These are phyloP conservation scores for Paraconiothyrium sp. DNA, from an alignment of 2,329 filamentous ascomycete genomes.

Conservation along the genomic window DNA sequence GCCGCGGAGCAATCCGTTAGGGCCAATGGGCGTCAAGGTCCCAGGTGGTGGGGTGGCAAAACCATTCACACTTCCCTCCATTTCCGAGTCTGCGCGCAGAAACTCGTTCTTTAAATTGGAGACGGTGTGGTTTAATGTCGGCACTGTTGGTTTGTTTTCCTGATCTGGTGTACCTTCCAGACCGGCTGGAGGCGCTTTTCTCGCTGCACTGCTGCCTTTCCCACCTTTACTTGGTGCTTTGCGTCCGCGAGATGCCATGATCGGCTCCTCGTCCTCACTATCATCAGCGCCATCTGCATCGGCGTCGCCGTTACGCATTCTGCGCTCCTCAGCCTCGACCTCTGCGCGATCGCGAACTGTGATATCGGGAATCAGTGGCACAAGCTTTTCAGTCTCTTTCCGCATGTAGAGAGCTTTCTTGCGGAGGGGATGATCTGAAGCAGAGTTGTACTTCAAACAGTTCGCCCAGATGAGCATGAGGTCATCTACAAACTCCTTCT, in stretches of 20 bases:
- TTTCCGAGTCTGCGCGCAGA: constrained; percentile 76
- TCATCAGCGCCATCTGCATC: constrained; percentile 86
- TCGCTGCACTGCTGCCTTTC: constrained; percentile 69
- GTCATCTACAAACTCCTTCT: constrained; percentile 93
- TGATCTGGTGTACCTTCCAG: constrained; percentile 81
- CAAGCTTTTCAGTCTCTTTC: constrained; percentile 96
- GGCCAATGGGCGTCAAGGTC: constrained; percentile 77
- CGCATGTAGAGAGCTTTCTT: constrained; percentile 97
- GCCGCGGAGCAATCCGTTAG: constrained; percentile 72
- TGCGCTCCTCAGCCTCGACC: constrained; percentile 77
- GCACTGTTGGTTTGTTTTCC: constrained; percentile 77
- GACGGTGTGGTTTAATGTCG: constrained; percentile 61
- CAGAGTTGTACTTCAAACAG: constrained; percentile 93
- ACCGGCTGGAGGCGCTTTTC: constrained; percentile 76
- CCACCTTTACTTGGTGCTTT: constrained; percentile 83
- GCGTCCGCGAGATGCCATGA: constrained; percentile 95
- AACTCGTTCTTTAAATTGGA: constrained; percentile 63
- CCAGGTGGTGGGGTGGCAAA: constrained; percentile 84
- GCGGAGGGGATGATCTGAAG: constrained; percentile 83
- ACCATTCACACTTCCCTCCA: constrained; percentile 82
- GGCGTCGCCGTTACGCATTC: constrained; percentile 83
- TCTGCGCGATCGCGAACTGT: constrained; percentile 89
- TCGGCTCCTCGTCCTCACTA: constrained; percentile 91
- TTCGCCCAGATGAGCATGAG: constrained; percentile 97
- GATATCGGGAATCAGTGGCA: constrained; percentile 93